Percentiles rank a stretch among this genome's conserved stretches.
Conservation (phyloP, 73 alveolate genomes). For the Effrenium voratum region DNA sequence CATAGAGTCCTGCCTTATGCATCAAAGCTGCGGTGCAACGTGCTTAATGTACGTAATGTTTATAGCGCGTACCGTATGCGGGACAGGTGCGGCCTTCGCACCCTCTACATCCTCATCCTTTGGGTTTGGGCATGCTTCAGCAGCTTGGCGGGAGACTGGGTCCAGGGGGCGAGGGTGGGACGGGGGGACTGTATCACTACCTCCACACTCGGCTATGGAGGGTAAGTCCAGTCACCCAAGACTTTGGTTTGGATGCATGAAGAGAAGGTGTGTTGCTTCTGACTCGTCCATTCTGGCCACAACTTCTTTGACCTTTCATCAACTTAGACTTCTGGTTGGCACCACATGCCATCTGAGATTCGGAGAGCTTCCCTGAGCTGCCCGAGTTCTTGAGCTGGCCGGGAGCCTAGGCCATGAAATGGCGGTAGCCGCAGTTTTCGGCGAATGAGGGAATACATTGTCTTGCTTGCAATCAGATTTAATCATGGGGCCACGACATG, state of each 20-base stretch:
- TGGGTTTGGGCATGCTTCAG: constrained; percentile 64
- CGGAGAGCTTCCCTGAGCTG: constrained; percentile 56
- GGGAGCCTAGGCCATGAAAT: background rate
- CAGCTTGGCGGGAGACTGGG: background rate
- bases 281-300: background rate
- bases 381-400: constrained; percentile 75
- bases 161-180: too few relatives aligned
- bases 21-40: too few relatives aligned
- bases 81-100: constrained; percentile 88
- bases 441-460: background rate
- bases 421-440: background rate
- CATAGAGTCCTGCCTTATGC: too few relatives aligned
- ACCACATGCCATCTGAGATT: too few relatives aligned
- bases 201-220: too few relatives aligned
- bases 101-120: constrained; percentile 46
- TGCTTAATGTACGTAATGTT: too few relatives aligned
- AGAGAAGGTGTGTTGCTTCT: background rate
- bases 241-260: too few relatives aligned
- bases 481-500: background rate
- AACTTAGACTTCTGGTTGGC: too few relatives aligned
- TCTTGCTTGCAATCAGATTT: too few relatives aligned
- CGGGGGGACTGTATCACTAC: too few relatives aligned
- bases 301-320: background rate
- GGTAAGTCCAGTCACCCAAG: too few relatives aligned
- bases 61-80: too few relatives aligned